Base-by-base conservation (phyloP, 768 basidiomycete species). In the Daedalea quercina region DNA sequence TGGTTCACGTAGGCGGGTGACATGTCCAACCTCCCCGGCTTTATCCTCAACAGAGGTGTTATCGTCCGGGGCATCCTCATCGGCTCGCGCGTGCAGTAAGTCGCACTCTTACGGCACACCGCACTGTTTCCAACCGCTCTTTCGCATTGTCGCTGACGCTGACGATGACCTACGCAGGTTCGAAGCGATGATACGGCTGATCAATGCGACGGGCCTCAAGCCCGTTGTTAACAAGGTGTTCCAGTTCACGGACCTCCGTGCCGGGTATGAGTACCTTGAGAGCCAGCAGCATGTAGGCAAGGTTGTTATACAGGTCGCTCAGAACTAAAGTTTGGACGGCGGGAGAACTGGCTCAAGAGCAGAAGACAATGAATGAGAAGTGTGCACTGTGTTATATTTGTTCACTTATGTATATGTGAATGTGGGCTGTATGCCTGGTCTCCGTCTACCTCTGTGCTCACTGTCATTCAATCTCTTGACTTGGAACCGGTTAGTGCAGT, bases 261-360 rank as follows among this genome's bases (percentile, higher is more conserved):
- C 75, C 43, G 83, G 82, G 1, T 84, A 78, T 61, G 66, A 68
- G 43, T 73, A 82, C 59, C 68, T 82, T 51, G 69, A 74, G 54
- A 75, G 73, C 1, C 80, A 82, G 55, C 71, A 72, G 53, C 80
- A 84, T 61, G 75, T 82, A 20, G 84, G 83, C 15, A 84, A 85
- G 66, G 73, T 83, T 15, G 77, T 79, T 17, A 77, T 82, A 54
- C 73, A 72, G 65, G 74, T 82, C 22, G 31, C 63, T n/a, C n/a
- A n/a, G n/a, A n/a, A n/a, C n/a, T n/a, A n/a, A n/a, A n/a, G n/a
- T n/a, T n/a, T n/a, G n/a, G n/a, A n/a, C n/a, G n/a, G n/a, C n/a
- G n/a, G n/a, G n/a, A n/a, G n/a, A n/a, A n/a, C n/a, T n/a, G n/a
- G n/a, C n/a, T n/a, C n/a, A n/a, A n/a, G n/a, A n/a, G n/a, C n/a